Base-by-base conservation (phyloP, 2,329 filamentous ascomycete genomes). In the Aureobasidium sp. region DNA sequence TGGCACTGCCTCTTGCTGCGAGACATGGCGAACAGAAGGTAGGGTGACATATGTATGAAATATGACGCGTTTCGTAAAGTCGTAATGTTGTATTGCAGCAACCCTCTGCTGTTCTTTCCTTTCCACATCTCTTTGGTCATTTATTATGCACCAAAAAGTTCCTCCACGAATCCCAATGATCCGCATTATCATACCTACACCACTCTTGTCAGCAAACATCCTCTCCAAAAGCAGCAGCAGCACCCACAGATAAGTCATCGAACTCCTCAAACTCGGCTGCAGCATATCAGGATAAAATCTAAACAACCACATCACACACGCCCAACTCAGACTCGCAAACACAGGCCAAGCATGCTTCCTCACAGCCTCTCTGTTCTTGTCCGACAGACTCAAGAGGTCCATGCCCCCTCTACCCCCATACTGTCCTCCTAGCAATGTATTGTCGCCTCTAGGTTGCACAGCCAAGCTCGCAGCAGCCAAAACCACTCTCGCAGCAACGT, bases 181-280 rank as follows among this genome's bases (percentile, higher is more conserved):
- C 89, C 66, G 89, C 91, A 75, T 97, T 89, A 63, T 85, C 82
- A 74, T 87, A 87, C 72, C 84, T 87, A 67, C 63, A 64, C 65
- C 36, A 65, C 63, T 52, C 52, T 61, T 51, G 65, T 64, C 67
- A 71, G 53, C 68, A 65, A 9, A 39, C 60, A 74, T 62, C 71
- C 68, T 67, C 52, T 34, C 15, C 29, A 2, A 17, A 5, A 15
- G 4, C n/a, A 9, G 6, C 5, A 39, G 25, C 20, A 36, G 22
- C 42, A 61, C 17, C 41, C 93, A 99, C 80, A 99, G 96, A 72
- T 99, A 99, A 69, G 85, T 90, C 94, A 99, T 99, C 79, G 91
- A 97, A 77, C 87, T 92, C 74, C 91, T 84, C 80, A 99, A 77
- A 75, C 92, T 97, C 64, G 87, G 85, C 81, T 97, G 94, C 72